Evolutionary conservation across 1,139 yeast genomes (phyloP).

Genomic region (Hansenula lynferdii): DNA sequence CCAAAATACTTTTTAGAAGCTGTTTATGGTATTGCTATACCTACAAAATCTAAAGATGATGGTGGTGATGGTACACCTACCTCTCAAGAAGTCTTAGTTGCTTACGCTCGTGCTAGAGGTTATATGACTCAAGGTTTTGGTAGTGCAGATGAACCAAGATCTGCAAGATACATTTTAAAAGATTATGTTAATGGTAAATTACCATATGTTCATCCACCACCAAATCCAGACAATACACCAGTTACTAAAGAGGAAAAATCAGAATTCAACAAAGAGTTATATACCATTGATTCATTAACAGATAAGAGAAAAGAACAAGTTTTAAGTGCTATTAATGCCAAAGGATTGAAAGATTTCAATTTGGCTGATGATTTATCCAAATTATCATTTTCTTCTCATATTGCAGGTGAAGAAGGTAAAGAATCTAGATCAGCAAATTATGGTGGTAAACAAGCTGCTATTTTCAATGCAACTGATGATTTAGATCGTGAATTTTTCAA

Average conservation of each 20-base stretch:
- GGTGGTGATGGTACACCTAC: slow-evolving; percentile 91
- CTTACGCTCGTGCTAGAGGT: slow-evolving; percentile 96
- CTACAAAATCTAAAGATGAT: slow-evolving; percentile 67
- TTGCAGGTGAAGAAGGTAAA: slow-evolving; percentile 39
- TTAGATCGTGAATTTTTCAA: slow-evolving; percentile 82
- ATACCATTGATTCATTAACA: slow-evolving; percentile 59
- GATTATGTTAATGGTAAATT: slow-evolving; percentile 94
- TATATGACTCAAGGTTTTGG: slow-evolving; percentile 97
- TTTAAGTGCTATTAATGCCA: slow-evolving; percentile 49
- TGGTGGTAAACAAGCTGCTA: slow-evolving; percentile 80
- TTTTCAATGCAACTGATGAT: slow-evolving; percentile 72
- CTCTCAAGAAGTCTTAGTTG: slow-evolving; percentile 81
- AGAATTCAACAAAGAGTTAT: slow-evolving; percentile 70
- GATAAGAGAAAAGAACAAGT: slow-evolving; percentile 73
- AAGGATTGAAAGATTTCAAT: slow-evolving; percentile 55
- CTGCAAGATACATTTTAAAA: slow-evolving; percentile 86
- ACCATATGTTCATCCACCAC: slow-evolving; percentile 86
- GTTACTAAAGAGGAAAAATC: slow-evolving; percentile 46
- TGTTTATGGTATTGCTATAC: slow-evolving; percentile 87
- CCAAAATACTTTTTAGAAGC: slow-evolving; percentile 91
- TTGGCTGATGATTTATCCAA: slow-evolving; percentile 64
- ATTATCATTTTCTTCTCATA: slow-evolving; percentile 77
- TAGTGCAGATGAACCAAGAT: slow-evolving; percentile 94
- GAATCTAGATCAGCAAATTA: slow-evolving; percentile 43
- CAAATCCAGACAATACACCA: slow-evolving; percentile 41